Conservation (phyloP, 1,284 basidiomycete species). For the Tilletia indica region DNA sequence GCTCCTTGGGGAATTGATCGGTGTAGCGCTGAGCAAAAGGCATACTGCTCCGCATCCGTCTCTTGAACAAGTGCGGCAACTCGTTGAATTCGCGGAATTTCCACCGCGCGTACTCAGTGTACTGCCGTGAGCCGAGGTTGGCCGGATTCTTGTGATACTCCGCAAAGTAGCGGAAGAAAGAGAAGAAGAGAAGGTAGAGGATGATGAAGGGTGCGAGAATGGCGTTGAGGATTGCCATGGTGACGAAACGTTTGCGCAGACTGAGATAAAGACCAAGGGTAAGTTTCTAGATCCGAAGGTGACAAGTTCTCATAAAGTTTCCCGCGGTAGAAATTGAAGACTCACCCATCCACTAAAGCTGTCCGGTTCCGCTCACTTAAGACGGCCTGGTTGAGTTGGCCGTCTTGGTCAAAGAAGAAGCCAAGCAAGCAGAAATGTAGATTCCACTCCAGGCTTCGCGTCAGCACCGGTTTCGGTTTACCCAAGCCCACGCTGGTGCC, state of each 20-base stretch:
- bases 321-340: slow-evolving; percentile 24
- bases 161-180: slow-evolving; percentile 99
- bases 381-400: slow-evolving; percentile 84
- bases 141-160: slow-evolving; percentile 97
- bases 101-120: slow-evolving; percentile 93
- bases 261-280: slow-evolving; percentile 59
- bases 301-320: background rate
- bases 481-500: slow-evolving; percentile 20
- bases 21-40: slow-evolving; percentile 89
- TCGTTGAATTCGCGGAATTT: slow-evolving; percentile 99
- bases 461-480: slow-evolving; percentile 66
- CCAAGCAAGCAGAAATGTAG: slow-evolving; percentile 89
- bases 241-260: slow-evolving; percentile 78
- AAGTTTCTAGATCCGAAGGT: background rate
- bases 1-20: slow-evolving; percentile 94
- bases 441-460: slow-evolving; percentile 92
- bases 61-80: slow-evolving; percentile 83
- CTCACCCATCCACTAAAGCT: slow-evolving; percentile 78
- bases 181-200: slow-evolving; percentile 92
- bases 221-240: slow-evolving; percentile 93
- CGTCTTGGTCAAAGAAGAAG: slow-evolving; percentile 83
- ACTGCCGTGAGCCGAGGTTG: slow-evolving; percentile 82
- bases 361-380: slow-evolving; percentile 76
- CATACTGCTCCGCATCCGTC: slow-evolving; percentile 82
- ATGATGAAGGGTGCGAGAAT: slow-evolving; percentile 96